These are phyloP conservation scores for Penicillium sp. DNA, from an alignment of 2,329 filamentous ascomycete genomes.

Conservation along the genomic window DNA sequence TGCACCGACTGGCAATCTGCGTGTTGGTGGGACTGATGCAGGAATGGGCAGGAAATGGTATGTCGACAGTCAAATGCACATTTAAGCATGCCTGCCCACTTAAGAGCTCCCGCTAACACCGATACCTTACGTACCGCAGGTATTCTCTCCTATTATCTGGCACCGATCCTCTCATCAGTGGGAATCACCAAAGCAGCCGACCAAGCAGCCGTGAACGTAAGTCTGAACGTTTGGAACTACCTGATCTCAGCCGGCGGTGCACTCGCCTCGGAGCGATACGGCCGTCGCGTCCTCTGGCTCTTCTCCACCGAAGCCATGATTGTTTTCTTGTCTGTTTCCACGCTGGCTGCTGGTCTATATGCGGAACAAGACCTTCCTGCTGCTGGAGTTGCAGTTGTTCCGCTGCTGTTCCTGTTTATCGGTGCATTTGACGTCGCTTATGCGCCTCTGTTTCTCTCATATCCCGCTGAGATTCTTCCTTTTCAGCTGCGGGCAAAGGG, in stretches of 20 bases:
- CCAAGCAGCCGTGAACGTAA: slow-evolving; percentile 27
- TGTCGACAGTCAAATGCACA: too few species aligned
- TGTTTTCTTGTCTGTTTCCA: slow-evolving; percentile 24
- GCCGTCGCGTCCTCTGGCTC: slow-evolving; percentile 23
- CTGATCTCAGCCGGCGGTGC: slow-evolving; percentile 21
- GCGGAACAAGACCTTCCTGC: slow-evolving; percentile 20
- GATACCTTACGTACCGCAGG: slow-evolving; percentile 10
- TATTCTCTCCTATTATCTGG: slow-evolving; percentile 36
- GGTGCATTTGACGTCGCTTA: slow-evolving; percentile 32
- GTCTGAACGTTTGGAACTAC: slow-evolving; percentile 25
- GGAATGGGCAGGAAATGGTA: slow-evolving; percentile 24
- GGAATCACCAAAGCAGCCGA: slow-evolving; percentile 26
- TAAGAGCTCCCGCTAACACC: neutral
- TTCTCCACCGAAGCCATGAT: slow-evolving; percentile 21
- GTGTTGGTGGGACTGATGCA: slow-evolving; percentile 22
- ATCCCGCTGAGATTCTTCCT: slow-evolving; percentile 34
- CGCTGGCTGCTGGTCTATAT: slow-evolving; percentile 22
- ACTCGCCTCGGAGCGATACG: slow-evolving; percentile 23
- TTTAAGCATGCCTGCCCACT: too few species aligned
- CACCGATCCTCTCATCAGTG: slow-evolving; percentile 36
- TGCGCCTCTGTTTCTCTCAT: slow-evolving; percentile 28
- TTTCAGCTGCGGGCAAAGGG: slow-evolving; percentile 39
- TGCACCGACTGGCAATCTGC: slow-evolving; percentile 18
- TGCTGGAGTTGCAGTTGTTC: slow-evolving; percentile 33
- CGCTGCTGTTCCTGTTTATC: slow-evolving; percentile 36